phyloP scores from a whole-genome alignment of 2,329 filamentous ascomycete species.

The Orbilia ellipsospora region DNA sequence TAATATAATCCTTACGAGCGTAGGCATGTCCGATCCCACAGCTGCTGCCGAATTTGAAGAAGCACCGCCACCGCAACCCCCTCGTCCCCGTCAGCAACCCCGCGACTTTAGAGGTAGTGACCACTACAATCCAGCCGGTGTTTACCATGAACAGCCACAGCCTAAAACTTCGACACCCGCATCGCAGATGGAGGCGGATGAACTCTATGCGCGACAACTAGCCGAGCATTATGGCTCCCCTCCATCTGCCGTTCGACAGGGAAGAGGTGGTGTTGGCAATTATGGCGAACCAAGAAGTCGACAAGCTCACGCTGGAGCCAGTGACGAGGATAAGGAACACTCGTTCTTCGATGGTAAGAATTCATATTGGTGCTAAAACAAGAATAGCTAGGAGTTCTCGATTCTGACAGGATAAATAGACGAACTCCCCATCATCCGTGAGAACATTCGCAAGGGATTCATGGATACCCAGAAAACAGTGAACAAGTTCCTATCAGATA shows the following conservation, averaged over 20 bases:
- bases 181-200: slow-evolving; percentile 88
- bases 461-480: slow-evolving; percentile 91
- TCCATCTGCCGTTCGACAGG: slow-evolving; percentile 34
- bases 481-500: slow-evolving; percentile 88
- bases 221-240: slow-evolving; percentile 84
- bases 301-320: slow-evolving; percentile 66
- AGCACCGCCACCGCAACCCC: slow-evolving; percentile 58
- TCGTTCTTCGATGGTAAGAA: slow-evolving; percentile 83
- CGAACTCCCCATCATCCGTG: slow-evolving; percentile 89
- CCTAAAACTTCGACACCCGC: slow-evolving; percentile 71
- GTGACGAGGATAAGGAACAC: slow-evolving; percentile 71
- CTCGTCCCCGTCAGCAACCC: slow-evolving; percentile 54
- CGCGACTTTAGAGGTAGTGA: slow-evolving; percentile 49
- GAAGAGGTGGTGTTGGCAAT: slow-evolving; percentile 49
- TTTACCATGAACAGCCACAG: slow-evolving; percentile 71
- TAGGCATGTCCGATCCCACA: slow-evolving; percentile 69
- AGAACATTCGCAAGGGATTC: slow-evolving; percentile 95
- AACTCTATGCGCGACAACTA: slow-evolving; percentile 89
- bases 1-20: background rate
- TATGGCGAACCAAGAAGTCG: slow-evolving; percentile 62
- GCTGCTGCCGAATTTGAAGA: slow-evolving; percentile 64
- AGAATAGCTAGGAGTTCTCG: too few species aligned
- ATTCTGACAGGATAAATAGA: slow-evolving; percentile 66
- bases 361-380: background rate
- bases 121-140: slow-evolving; percentile 73